Evolutionary conservation across 768 basidiomycete species (phyloP).

Genomic region (Lentinus brumalis): DNA sequence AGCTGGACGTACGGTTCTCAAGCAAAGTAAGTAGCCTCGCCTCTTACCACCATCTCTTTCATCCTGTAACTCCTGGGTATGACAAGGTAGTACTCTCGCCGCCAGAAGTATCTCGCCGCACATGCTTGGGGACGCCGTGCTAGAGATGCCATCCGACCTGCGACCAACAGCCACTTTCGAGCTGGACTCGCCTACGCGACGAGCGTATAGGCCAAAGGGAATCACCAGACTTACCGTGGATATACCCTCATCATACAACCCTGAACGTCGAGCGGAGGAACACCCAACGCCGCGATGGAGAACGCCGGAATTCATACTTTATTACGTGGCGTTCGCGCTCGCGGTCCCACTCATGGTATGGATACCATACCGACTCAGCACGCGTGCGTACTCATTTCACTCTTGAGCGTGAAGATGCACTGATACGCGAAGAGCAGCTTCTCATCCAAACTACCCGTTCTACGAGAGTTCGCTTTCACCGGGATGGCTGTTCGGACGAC

Average conservation of each 20-base stretch:
- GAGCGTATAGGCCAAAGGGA: conserved; percentile 27
- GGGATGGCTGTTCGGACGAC: conserved; percentile 84
- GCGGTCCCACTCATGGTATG: conserved; percentile 76
- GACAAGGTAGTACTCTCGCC: not conserved
- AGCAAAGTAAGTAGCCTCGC: too few species aligned
- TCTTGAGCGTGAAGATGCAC: not conserved
- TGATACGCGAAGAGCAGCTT: conserved; percentile 43
- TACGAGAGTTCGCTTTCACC: conserved; percentile 59
- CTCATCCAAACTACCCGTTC: conserved; percentile 70
- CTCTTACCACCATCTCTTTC: too few species aligned
- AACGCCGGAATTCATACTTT: conserved; percentile 79
- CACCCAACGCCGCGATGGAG: conserved; percentile 65
- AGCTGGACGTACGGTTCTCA: too few species aligned
- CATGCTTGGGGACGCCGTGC: conserved; percentile 26
- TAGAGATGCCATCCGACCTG: conserved; percentile 35
- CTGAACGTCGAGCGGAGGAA: conserved; percentile 25
- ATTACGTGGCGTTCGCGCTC: conserved; percentile 59
- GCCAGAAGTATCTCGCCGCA: not conserved
- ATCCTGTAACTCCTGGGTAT: too few species aligned
- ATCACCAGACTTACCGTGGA: conserved; percentile 56
- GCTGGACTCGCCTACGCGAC: conserved; percentile 18
- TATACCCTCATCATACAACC: conserved; percentile 47
- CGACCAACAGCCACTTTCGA: conserved; percentile 23
- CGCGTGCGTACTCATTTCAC: conserved; percentile 53
- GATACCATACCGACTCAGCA: conserved; percentile 73